These are phyloP conservation scores for Pythium grandisporangium DNA, from an alignment of 352 stramenopile species.

Conservation along the genomic window DNA sequence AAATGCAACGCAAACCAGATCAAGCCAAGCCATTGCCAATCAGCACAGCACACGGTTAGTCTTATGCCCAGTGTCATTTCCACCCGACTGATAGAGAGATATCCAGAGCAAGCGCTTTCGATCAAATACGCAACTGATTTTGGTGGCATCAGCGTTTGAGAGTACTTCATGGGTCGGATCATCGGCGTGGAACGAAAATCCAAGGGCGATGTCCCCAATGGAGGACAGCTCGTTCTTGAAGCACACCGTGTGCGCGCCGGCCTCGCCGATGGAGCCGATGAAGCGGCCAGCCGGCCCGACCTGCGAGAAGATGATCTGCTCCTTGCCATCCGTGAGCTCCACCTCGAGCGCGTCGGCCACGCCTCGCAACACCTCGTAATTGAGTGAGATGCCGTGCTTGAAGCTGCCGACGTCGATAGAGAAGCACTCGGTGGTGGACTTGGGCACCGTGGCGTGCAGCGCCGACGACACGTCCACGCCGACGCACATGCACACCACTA, in stretches of 20 bases:
- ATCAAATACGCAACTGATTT: no score
- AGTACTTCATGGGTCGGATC: conserved; percentile 79
- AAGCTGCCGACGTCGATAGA: conserved; percentile 52
- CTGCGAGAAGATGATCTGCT: conserved; percentile 43
- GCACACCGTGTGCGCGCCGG: conserved; percentile 55
- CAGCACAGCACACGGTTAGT: no score
- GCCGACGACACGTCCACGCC: conserved; percentile 2
- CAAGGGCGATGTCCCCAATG: conserved; percentile 62
- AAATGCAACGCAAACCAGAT: not conserved
- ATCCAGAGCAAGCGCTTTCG: no score
- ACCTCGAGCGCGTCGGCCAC: conserved; percentile 61
- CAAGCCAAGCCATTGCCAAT: no score
- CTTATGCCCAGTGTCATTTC: no score
- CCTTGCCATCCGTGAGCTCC: conserved; percentile 52
- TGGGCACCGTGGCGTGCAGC: conserved; percentile 43
- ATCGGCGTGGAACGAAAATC: conserved; percentile 83
- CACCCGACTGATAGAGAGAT: no score
- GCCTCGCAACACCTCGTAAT: conserved; percentile 72
- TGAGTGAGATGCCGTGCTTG: conserved; percentile 83
- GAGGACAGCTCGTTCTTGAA: conserved; percentile 58
- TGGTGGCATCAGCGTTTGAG: conserved; percentile 81
- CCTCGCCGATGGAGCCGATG: conserved; percentile 39
- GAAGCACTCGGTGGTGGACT: conserved; percentile 52
- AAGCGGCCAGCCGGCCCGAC: conserved; percentile 47
- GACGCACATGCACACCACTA: not conserved